Evolutionary conservation across 148 eudicot species (phyloP).

Genomic region (Vaccinium myrtillus): DNA sequence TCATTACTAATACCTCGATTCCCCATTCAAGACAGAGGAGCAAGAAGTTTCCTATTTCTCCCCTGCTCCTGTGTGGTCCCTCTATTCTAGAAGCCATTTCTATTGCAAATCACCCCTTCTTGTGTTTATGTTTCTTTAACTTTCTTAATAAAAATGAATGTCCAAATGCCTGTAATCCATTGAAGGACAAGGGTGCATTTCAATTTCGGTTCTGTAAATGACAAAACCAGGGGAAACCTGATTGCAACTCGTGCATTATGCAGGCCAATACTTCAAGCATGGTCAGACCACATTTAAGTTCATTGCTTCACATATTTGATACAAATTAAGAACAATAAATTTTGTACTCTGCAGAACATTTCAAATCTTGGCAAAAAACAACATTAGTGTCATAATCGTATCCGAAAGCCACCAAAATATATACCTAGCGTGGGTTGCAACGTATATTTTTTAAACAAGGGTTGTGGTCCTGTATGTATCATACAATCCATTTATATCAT

Average conservation of each 20-base stretch:
- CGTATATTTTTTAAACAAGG: not conserved
- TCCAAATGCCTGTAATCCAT: not conserved
- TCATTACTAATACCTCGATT: not conserved
- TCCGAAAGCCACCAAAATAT: not conserved
- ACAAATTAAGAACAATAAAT: not conserved
- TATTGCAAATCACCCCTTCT: not conserved
- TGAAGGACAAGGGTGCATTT: not conserved
- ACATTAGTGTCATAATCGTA: not conserved
- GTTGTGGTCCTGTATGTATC: not conserved
- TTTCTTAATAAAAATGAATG: not conserved
- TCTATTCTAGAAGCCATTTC: not conserved
- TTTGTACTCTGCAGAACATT: not conserved
- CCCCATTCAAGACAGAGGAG: not conserved
- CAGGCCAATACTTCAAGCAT: not conserved
- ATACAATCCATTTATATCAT: not conserved
- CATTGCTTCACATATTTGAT: not conserved
- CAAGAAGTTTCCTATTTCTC: not conserved
- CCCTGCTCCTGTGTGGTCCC: not conserved
- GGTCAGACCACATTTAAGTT: not conserved
- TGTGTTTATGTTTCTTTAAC: not conserved
- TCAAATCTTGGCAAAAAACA: not conserved
- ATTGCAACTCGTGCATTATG: not conserved
- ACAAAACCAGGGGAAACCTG: slow-evolving; percentile 2
- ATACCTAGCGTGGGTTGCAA: not conserved
- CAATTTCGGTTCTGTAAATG: not conserved